phyloP scores from a whole-genome alignment of 108 stramenopile species.

The Skeletonema potamos region DNA sequence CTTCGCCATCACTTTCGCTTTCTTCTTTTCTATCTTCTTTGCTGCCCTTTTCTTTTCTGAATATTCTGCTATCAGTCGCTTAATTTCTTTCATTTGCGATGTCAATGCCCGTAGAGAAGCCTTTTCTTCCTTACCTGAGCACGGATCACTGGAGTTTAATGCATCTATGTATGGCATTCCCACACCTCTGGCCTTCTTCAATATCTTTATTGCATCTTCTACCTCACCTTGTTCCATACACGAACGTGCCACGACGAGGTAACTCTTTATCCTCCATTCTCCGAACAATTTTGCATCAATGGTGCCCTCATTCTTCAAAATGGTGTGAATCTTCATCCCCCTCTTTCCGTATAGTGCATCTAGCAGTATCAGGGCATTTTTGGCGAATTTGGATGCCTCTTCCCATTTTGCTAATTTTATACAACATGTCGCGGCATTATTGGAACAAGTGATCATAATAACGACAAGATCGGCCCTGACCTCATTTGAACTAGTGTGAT shows the following conservation, averaged over 20 bases:
- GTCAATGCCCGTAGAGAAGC: slow-evolving; percentile 40
- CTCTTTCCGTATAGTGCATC: slow-evolving; percentile 67
- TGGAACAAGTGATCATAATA: slow-evolving; percentile 77
- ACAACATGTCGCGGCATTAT: slow-evolving; percentile 85
- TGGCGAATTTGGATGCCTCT: slow-evolving; percentile 50
- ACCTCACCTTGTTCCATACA: slow-evolving; percentile 44
- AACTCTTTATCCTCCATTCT: slow-evolving; percentile 74
- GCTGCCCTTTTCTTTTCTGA: slow-evolving; percentile 43
- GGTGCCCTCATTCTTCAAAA: slow-evolving; percentile 53
- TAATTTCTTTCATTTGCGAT: slow-evolving; percentile 64
- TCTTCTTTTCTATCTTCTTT: slow-evolving; percentile 59
- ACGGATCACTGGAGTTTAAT: not conserved
- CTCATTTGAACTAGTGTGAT: slow-evolving; percentile 59
- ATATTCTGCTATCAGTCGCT: slow-evolving; percentile 43
- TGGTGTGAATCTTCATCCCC: slow-evolving; percentile 59
- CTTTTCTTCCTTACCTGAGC: slow-evolving; percentile 25
- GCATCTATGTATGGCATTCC: slow-evolving; percentile 46
- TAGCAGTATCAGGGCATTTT: slow-evolving; percentile 67
- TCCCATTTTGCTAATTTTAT: slow-evolving; percentile 55
- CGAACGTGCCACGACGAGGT: slow-evolving; percentile 52
- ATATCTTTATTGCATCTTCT: slow-evolving; percentile 30
- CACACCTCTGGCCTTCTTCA: slow-evolving; percentile 50
- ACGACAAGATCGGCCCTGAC: slow-evolving; percentile 72
- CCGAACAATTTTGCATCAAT: slow-evolving; percentile 76
- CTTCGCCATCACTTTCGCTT: slow-evolving; percentile 39